Evolutionary conservation across 1,139 yeast species (phyloP), one percentile per base, ranked within the genome.

Genomic region (Yamadazyma pseudoaaseri): DNA sequence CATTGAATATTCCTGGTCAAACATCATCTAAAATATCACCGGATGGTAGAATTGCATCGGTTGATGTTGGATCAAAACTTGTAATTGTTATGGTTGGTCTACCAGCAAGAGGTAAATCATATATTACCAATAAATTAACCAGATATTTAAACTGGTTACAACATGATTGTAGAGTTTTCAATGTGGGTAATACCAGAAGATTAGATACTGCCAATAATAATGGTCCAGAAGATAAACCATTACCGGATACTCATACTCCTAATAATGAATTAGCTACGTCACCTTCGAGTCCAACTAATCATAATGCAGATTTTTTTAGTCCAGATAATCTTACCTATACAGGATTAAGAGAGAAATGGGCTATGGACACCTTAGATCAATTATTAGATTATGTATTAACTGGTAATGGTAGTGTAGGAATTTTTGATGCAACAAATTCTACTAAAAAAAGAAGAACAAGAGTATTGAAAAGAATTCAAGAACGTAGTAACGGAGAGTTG

Each of bases 11-110:
- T 8, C 97, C 97, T 0, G 97, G 97, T 2, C 84, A 89, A 47
- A 89, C 97, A 0, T 76, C 86, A 29, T 82, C 92, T 2, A 82
- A 85, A 41, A 78, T 77, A 3, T 79, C 90, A 0, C 95, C 96
- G 1, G 94, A 86, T 54, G 96, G 96, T 6, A 72, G 73, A 37
- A 84, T 85, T 34, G 82, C 90, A 1, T 76, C 79, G 13, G 69
- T 73, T 35, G 89, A 77, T 64, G 81, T 75, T 3, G 92, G 90
- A 3, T 81, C 94, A 5, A 86, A 86, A 54, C 65, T 90, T 35
- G 96, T 90, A 14, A 87, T 90, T 45, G 95, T 92, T 16, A 86
- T 87, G 96, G 95, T 89, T 10, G 97, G 97, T 0, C 63, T 87
- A 26, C 96, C 96, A 0, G 96, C 96, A 0, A 70, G 96, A 34